Evolutionary conservation across 176 grass and related monocot genomes (phyloP).

Genomic region (Carex myosuroides): DNA sequence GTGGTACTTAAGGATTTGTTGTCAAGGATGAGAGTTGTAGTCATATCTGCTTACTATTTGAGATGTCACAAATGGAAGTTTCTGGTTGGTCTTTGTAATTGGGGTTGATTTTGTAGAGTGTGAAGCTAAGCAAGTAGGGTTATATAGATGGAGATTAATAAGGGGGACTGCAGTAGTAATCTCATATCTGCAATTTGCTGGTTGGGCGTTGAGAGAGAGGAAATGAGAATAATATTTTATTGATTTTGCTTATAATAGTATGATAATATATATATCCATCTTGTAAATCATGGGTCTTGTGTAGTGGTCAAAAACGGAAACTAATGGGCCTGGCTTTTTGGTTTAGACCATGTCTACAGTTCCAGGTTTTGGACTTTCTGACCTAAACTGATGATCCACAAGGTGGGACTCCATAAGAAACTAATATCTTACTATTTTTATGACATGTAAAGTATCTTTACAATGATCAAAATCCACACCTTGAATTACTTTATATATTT

Average conservation of each 20-base stretch:
- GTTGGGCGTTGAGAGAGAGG: background rate
- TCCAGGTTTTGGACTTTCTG: constrained; percentile 4
- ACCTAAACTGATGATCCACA: background rate
- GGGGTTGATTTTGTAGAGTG: constrained; percentile 16
- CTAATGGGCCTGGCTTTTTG: background rate
- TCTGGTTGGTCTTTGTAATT: constrained; percentile 1
- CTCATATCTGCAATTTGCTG: constrained; percentile 2
- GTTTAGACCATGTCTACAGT: background rate
- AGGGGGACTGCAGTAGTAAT: background rate
- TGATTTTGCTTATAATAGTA: background rate
- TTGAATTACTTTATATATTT: background rate
- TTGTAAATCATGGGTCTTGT: constrained; percentile 4
- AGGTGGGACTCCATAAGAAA: background rate
- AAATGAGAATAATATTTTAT: background rate
- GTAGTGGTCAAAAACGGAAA: background rate
- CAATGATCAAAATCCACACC: background rate
- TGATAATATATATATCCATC: background rate
- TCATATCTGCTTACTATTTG: constrained; percentile 10
- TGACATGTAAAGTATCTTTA: background rate
- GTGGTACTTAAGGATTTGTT: constrained; percentile 10
- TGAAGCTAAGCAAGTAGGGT: background rate
- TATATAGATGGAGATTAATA: constrained; percentile 10
- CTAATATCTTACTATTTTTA: background rate
- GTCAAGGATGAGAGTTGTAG: constrained; percentile 7
- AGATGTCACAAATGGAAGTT: constrained; percentile 2